These are phyloP conservation scores for Clausena lansium DNA, from an alignment of 345 rosid genomes.

Conservation along the genomic window DNA sequence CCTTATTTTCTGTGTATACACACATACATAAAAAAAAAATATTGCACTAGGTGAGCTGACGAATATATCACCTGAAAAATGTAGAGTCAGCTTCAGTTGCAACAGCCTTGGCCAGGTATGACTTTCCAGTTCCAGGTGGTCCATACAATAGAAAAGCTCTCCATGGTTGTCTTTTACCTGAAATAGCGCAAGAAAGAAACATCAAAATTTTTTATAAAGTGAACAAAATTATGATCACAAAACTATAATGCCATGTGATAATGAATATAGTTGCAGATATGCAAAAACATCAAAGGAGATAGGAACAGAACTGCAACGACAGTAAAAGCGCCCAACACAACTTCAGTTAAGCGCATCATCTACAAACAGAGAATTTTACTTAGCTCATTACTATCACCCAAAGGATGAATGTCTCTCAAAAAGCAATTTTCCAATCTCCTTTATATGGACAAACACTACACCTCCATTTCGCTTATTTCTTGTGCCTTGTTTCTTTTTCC, in stretches of 20 bases:
- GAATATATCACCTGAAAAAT: slow-evolving; percentile 68
- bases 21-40: neutral
- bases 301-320: neutral
- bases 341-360: neutral
- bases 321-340: neutral
- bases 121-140: slow-evolving; percentile 97
- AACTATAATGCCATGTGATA: neutral
- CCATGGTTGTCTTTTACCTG: slow-evolving; percentile 95
- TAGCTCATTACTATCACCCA: neutral
- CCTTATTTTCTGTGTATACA: neutral
- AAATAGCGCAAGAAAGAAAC: slow-evolving; percentile 14
- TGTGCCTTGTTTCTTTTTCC: neutral
- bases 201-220: neutral
- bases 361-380: neutral
- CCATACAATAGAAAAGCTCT: slow-evolving; percentile 89
- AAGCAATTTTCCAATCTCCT: neutral
- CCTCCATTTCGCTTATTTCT: neutral
- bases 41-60: neutral
- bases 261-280: neutral
- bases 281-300: neutral
- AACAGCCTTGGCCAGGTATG: slow-evolving; percentile 94
- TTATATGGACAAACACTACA: neutral
- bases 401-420: neutral
- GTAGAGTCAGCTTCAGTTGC: slow-evolving; percentile 96
- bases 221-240: neutral